A percentile compares a stretch with the other conserved stretches of the same genome.
These are phyloP conservation scores for Pleurotus eryngii DNA, from an alignment of 768 basidiomycete genomes.

Conservation along the genomic window DNA sequence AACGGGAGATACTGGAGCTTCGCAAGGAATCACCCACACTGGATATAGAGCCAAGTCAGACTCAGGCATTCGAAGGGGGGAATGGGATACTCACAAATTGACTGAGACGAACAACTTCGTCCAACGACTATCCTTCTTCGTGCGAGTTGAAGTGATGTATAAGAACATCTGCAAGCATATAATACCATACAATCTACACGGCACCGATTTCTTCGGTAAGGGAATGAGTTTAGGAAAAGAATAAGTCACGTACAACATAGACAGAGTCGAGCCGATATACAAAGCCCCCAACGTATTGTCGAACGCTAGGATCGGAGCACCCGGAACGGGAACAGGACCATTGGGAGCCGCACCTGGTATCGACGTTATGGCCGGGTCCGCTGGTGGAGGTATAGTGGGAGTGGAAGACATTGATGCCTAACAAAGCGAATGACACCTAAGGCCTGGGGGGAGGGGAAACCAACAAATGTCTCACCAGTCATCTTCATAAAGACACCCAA, in stretches of 20 bases:
- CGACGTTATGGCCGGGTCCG: neutral
- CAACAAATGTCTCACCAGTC: too few relatives aligned
- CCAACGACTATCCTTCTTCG: neutral
- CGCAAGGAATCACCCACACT: neutral
- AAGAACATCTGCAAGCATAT: conserved; percentile 9
- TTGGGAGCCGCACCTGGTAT: neutral
- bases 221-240: neutral
- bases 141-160: conserved; percentile 1
- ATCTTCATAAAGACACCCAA: too few relatives aligned
- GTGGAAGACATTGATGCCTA: neutral
- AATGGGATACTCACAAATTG: neutral
- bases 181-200: conserved; percentile 6
- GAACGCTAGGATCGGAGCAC: neutral
- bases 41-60: neutral
- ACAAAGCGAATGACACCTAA: too few relatives aligned
- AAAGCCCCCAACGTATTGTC: conserved; percentile 10
- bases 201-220: neutral
- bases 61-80: neutral
- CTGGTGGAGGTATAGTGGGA: neutral
- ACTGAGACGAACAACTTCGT: neutral
- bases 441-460: too few relatives aligned
- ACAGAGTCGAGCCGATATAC: conserved; percentile 3
- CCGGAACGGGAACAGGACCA: neutral
- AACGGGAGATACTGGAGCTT: too few relatives aligned
- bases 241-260: conserved; percentile 1